Percentiles rank a stretch among this genome's conserved stretches.
These are phyloP conservation scores for Phytophthora multivora DNA, from an alignment of 352 stramenopile species.

Conservation along the genomic window DNA sequence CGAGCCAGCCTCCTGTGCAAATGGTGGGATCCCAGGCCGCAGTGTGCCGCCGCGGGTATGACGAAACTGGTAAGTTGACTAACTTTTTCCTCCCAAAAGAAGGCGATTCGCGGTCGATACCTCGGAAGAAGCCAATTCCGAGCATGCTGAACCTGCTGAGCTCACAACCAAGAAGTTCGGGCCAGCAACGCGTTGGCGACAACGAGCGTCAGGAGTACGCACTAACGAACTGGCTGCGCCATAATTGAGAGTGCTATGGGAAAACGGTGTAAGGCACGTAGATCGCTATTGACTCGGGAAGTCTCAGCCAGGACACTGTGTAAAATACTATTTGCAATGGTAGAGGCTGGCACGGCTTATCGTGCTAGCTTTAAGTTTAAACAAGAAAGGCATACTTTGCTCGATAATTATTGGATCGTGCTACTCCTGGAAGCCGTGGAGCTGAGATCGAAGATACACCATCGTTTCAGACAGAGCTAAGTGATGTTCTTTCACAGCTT, in stretches of 20 bases:
- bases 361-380: constrained; percentile 13
- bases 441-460: constrained; percentile 11
- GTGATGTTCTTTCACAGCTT: constrained; percentile 39
- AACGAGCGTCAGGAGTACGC: constrained; percentile 59
- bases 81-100: constrained; percentile 78
- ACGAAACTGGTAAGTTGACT: constrained; percentile 79
- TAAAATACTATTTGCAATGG: constrained; percentile 40
- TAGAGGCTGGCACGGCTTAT: constrained; percentile 12
- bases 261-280: not conserved
- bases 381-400: constrained; percentile 15
- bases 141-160: constrained; percentile 61
- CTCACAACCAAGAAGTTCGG: constrained; percentile 36
- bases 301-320: constrained; percentile 18
- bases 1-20: constrained; percentile 48
- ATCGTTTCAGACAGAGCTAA: constrained; percentile 13
- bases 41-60: constrained; percentile 68
- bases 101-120: constrained; percentile 12
- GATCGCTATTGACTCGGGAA: constrained; percentile 2
- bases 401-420: constrained; percentile 2
- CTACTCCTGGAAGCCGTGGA: constrained; percentile 5
- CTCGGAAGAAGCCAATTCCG: constrained; percentile 48
- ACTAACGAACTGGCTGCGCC: constrained; percentile 72
- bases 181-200: constrained; percentile 26
- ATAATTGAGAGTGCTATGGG: constrained; percentile 32
- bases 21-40: constrained; percentile 28